Evolutionary conservation across 2,329 filamentous ascomycete species (phyloP).

Genomic region (Epichloe hybrida): DNA sequence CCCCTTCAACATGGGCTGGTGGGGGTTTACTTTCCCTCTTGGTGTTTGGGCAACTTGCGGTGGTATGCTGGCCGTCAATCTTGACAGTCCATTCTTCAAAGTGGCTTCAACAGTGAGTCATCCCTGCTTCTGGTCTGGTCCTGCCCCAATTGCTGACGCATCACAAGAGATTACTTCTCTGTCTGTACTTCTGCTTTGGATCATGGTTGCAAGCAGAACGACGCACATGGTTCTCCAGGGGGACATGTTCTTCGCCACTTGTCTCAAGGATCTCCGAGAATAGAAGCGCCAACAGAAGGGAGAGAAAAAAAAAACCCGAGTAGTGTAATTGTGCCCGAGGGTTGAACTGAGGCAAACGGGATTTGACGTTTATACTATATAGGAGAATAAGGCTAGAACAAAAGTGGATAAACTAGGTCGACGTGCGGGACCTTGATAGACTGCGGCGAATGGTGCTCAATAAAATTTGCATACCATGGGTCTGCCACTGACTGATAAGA

Average conservation of each 20-base stretch:
- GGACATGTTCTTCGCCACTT: conserved; percentile 32
- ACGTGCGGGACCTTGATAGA: neutral
- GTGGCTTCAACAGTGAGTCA: conserved; percentile 22
- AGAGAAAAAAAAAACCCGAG: conserved; percentile 1
- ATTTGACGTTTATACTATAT: no score
- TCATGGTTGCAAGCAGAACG: conserved; percentile 26
- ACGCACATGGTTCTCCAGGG: conserved; percentile 23
- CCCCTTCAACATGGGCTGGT: conserved; percentile 35
- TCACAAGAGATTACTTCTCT: conserved; percentile 24
- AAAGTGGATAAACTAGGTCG: neutral
- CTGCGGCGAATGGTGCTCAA: neutral
- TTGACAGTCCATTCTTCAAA: conserved; percentile 30
- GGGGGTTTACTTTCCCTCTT: conserved; percentile 33
- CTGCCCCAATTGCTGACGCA: neutral
- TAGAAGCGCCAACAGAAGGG: conserved; percentile 13
- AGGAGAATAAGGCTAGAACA: neutral
- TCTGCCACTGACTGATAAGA: neutral
- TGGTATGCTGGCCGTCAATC: conserved; percentile 23
- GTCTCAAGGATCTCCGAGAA: conserved; percentile 23
- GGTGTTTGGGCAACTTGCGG: conserved; percentile 32
- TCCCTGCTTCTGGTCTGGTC: neutral
- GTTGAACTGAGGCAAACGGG: no score
- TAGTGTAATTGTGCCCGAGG: conserved; percentile 9
- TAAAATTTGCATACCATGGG: neutral
- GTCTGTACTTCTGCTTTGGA: conserved; percentile 28